These are phyloP conservation scores for Leccinum discolor DNA, from an alignment of 1,284 basidiomycete species.

Conservation along the genomic window DNA sequence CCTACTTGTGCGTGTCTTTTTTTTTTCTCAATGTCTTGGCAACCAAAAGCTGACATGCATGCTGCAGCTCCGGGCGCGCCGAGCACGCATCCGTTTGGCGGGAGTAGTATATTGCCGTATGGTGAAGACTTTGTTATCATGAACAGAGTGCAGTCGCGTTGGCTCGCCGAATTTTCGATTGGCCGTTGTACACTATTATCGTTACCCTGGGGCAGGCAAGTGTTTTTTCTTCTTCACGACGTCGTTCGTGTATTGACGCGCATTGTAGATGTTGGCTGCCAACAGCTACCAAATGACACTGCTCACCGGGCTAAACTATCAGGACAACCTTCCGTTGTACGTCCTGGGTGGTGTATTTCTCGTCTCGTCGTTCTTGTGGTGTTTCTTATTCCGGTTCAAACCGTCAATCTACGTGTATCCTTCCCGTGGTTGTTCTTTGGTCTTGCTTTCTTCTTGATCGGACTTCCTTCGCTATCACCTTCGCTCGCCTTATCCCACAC, in stretches of 20 bases:
- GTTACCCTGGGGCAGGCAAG: no score
- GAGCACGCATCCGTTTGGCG: no score
- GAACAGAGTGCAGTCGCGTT: no score
- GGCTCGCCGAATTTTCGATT: no score
- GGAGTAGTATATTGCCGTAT: no score
- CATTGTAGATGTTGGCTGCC: slow-evolving; percentile 68
- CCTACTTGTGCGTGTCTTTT: slow-evolving; percentile 62
- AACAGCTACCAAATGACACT: slow-evolving; percentile 96
- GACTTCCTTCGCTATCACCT: slow-evolving; percentile 74
- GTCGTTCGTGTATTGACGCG: slow-evolving; percentile 4
- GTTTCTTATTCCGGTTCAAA: slow-evolving; percentile 85
- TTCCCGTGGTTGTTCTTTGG: slow-evolving; percentile 90
- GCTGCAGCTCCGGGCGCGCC: no score
- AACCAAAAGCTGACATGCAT: no score
- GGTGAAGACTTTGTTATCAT: no score
- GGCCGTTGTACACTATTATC: no score
- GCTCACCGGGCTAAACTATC: slow-evolving; percentile 83
- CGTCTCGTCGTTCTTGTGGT: slow-evolving; percentile 85
- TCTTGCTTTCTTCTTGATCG: slow-evolving; percentile 88
- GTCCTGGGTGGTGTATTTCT: slow-evolving; percentile 87
- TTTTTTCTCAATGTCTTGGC: no score
- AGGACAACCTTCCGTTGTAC: slow-evolving; percentile 83
- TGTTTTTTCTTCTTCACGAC: not conserved
- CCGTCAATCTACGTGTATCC: slow-evolving; percentile 87
- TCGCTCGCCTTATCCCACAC: slow-evolving; percentile 65